A percentile compares a stretch with the other conserved stretches of the same genome.
These are phyloP conservation scores for Blastocystis sp. DNA, from an alignment of 352 stramenopile species.

Conservation along the genomic window DNA sequence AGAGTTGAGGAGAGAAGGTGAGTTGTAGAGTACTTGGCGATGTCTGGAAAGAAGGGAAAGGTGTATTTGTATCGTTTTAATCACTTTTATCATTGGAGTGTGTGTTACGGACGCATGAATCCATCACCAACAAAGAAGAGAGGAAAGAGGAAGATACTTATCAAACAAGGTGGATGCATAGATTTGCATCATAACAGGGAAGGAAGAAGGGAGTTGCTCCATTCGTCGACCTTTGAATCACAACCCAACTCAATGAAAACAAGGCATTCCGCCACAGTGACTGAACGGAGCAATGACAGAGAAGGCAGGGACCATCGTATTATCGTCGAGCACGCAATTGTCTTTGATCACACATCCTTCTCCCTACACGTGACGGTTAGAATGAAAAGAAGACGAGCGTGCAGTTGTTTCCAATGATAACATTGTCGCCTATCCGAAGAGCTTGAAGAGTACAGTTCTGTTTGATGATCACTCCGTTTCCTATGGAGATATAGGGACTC, in stretches of 20 bases:
- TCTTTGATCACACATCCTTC: slow-evolving; percentile 47
- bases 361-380: neutral
- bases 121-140: neutral
- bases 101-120: neutral
- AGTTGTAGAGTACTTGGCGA: slow-evolving; percentile 35
- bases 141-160: neutral
- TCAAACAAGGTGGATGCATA: neutral
- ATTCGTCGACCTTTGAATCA: neutral
- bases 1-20: neutral
- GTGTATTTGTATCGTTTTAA: slow-evolving; percentile 52
- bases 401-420: neutral
- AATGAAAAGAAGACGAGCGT: neutral
- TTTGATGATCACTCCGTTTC: neutral
- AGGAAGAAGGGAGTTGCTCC: slow-evolving; percentile 6
- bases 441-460: neutral
- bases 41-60: neutral
- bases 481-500: slow-evolving; percentile 5
- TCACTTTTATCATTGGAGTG: slow-evolving; percentile 47
- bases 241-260: neutral
- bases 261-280: neutral
- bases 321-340: neutral
- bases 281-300: slow-evolving; percentile 11
- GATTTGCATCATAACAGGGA: neutral
- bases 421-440: slow-evolving; percentile 23
- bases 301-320: neutral